Evolutionary conservation across 805 yeast species (phyloP), one percentile per base, ranked within the genome.

Genomic region (Danielia reshetovae): DNA sequence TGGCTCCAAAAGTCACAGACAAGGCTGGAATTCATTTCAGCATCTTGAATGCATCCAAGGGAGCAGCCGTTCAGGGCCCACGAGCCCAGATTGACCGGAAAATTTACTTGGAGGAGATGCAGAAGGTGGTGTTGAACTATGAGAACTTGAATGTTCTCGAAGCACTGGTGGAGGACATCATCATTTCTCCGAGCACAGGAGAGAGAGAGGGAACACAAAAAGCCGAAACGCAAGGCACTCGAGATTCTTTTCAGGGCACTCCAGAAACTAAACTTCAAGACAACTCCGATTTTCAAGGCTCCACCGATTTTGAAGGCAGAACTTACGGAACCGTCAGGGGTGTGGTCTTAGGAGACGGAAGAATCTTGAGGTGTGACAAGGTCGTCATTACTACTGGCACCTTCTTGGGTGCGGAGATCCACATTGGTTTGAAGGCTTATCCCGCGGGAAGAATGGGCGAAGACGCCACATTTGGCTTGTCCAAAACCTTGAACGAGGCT

Each of bases 21-120:
- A 68, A 73, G 48, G 94, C 97, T 0, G 98, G 97, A 0, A 84
- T 89, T 19, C 96, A 89, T 56, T 93, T 81, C 60, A 87, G 86
- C 51, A 79, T 86, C 42, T 67, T 93, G 43, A 93, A 93, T 56
- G 70, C 81, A 29, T 82, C 95, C 2, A 75, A 87, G 45, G 98
- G 98, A 2, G 85, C 95, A 0, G 98, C 98, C 0, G 97, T 90
- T 2, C 95, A 97, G 86, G 97, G 98, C 0, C 97, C 96, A 6
- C 64, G 99, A 40, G 96, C 96, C 1, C 98, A 93, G 61, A 90
- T 93, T 19, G 98, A 93, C 58, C 68, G 99, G 44, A 65, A 75
- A 29, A 70, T 90, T 2, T 93, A 93, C 55, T 62, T 82, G 48
- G 51, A 56, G 11, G 88, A 85, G 50, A 88, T 93, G 97, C 95